These are phyloP conservation scores for Buddleja alternifolia DNA, from an alignment of 257 asterid species.

Conservation along the genomic window DNA sequence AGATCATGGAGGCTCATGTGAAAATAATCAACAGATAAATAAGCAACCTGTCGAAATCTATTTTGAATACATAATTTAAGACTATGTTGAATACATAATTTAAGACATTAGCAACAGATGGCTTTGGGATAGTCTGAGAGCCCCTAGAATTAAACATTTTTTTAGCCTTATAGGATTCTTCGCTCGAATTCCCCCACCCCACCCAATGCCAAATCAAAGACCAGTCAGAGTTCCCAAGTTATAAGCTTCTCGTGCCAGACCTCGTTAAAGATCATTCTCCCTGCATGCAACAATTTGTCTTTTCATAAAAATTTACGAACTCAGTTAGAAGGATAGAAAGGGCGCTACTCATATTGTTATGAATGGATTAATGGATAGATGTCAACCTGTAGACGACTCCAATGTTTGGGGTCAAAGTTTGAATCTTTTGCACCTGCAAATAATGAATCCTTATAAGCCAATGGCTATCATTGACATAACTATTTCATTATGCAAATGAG, in stretches of 20 bases:
- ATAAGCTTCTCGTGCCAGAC: background rate
- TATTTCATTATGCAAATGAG: background rate
- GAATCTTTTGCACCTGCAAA: slow-evolving; percentile 95
- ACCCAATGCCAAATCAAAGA: background rate
- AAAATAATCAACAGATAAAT: background rate
- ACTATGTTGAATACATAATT: no score
- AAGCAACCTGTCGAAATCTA: background rate
- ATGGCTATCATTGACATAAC: background rate
- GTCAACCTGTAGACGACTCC: slow-evolving; percentile 97
- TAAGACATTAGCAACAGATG: background rate
- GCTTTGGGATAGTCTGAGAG: slow-evolving; percentile 1
- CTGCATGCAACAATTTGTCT: background rate
- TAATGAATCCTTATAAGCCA: slow-evolving; percentile 9
- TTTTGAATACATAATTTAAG: background rate
- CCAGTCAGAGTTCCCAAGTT: background rate
- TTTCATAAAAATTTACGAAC: background rate
- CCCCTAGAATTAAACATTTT: slow-evolving; percentile 3
- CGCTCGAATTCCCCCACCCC: background rate
- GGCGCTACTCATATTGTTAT: background rate
- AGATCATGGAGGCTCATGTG: background rate
- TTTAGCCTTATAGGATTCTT: background rate
- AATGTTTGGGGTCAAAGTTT: slow-evolving; percentile 87
- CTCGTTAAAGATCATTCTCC: background rate
- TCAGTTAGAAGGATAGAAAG: background rate
- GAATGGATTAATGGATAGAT: background rate